Percentiles rank a stretch among this genome's conserved stretches.
Conservation (phyloP, 805 yeast genomes). For the Priceomyces carsonii region DNA sequence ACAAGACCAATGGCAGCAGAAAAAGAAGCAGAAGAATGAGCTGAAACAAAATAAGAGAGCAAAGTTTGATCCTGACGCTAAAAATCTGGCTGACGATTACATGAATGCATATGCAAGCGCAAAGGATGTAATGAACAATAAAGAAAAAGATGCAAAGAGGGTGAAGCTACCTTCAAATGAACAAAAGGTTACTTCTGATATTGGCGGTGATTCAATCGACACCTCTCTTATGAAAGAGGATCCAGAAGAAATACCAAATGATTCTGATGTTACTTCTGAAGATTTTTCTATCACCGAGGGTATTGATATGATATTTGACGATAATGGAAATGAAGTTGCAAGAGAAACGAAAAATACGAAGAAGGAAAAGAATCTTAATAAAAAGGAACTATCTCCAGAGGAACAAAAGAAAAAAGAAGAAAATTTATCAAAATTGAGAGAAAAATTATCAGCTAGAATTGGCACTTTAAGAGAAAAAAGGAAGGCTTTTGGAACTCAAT, state of each 20-base stretch:
- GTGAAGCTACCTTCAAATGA: constrained; percentile 41
- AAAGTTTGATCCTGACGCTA: constrained; percentile 71
- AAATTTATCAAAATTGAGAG: constrained; percentile 67
- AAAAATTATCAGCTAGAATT: constrained; percentile 77
- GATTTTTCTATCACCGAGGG: constrained; percentile 12
- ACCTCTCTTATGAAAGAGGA: constrained; percentile 1
- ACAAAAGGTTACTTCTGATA: constrained; percentile 10
- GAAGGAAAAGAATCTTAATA: constrained; percentile 13
- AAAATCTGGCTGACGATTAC: constrained; percentile 44
- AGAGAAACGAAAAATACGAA: constrained; percentile 2
- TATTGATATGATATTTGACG: constrained; percentile 58
- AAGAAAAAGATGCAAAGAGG: constrained; percentile 54
- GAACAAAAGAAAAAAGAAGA: constrained; percentile 51
- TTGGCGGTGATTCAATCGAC: constrained; percentile 27
- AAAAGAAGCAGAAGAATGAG: constrained; percentile 71
- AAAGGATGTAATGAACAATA: constrained; percentile 56
- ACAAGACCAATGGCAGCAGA: constrained; percentile 86
- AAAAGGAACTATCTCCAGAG: constrained; percentile 41
- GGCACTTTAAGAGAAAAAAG: constrained; percentile 70
- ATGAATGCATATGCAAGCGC: constrained; percentile 50
- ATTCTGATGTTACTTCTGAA: constrained; percentile 20
- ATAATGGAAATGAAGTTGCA: constrained; percentile 44
- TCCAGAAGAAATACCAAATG: constrained; percentile 23
- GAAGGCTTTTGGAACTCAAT: constrained; percentile 87
- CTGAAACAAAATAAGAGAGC: constrained; percentile 58